Percentiles rank a stretch among this genome's conserved stretches.
phyloP scores from a whole-genome alignment of 2,329 filamentous ascomycete genomes.

The Verticillium nubilum region DNA sequence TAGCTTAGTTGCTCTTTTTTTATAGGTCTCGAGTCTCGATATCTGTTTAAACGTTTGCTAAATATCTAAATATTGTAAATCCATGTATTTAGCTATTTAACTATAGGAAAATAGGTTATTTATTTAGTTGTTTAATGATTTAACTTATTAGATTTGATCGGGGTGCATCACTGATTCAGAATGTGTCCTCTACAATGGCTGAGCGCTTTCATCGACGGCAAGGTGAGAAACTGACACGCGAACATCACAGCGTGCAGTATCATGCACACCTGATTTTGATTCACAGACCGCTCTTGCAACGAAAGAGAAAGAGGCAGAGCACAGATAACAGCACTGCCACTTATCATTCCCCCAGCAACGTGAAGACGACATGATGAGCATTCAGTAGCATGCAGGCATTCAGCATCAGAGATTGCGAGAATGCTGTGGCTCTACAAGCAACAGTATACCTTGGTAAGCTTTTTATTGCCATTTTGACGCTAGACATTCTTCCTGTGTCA shows the following conservation, averaged over 20 bases:
- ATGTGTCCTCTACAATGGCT: no score
- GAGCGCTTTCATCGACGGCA: neutral
- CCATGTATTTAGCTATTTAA: no score
- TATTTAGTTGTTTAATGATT: no score
- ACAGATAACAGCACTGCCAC: neutral
- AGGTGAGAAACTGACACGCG: neutral
- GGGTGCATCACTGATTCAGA: no score
- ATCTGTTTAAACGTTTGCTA: no score
- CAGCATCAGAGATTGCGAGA: constrained; percentile 13
- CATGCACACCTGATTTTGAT: constrained; percentile 15
- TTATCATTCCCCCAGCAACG: neutral
- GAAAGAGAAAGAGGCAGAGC: neutral
- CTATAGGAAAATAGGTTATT: no score
- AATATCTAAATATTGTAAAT: no score
- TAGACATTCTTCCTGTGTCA: neutral
- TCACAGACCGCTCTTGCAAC: constrained; percentile 13
- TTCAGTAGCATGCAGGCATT: constrained; percentile 14
- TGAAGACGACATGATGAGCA: constrained; percentile 6
- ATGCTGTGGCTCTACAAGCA: constrained; percentile 14
- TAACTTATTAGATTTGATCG: no score
- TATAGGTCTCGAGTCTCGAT: no score
- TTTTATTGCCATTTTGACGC: neutral
- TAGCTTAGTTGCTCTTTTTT: no score
- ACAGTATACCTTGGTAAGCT: constrained; percentile 15
- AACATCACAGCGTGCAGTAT: constrained; percentile 14